Base-by-base conservation (phyloP, 352 stramenopile genomes). In the Pythium monospermum region DNA sequence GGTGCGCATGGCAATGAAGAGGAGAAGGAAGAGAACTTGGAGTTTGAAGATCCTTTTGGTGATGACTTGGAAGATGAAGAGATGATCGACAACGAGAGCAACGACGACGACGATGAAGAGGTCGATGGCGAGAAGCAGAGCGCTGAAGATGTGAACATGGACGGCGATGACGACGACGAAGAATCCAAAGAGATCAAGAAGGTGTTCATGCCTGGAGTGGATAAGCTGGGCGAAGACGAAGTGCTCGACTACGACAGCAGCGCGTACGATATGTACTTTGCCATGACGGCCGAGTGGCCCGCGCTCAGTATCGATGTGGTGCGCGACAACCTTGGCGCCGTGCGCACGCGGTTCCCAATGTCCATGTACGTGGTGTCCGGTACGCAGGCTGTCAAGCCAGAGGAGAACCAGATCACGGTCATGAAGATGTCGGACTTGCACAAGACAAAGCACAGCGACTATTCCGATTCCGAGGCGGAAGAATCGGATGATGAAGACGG, bases 251-350 rank as follows among this genome's bases (percentile, higher is more conserved):
- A 98, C 79, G 97, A 99, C 69, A 96, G 88, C 65, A 96, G 81
- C 28, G 97, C 97, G 6, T 99, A 99, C 79, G 96, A 98, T 69
- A 99, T 99, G 95, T 98, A 99, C 76, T 98, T 99, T 66, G 91
- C 94, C 30, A 90, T 99, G 59, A 96, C 85, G 5, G 88, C 95
- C 36, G 96, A 99, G 71, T 99, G 96, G 96, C 96, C 97, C 11
- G 97, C 91, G 52, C 80, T 99, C 21, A 97, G 85, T 62, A 97
- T 99, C 61, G 96, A 99, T 68, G 82, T 99, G 49, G 60, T 99
- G 35, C 79, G 78, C 27, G 97, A 99, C 65, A 91, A 92, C 66
- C 68, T 99, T 12, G 97, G 97, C 23, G 86, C 86, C 16, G 81
- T 94, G 67, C 85, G 97, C 36, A 87, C 78, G 12, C 79, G 81